Conservation (phyloP, 257 asterid genomes). For the Rauvolfia tetraphylla region DNA sequence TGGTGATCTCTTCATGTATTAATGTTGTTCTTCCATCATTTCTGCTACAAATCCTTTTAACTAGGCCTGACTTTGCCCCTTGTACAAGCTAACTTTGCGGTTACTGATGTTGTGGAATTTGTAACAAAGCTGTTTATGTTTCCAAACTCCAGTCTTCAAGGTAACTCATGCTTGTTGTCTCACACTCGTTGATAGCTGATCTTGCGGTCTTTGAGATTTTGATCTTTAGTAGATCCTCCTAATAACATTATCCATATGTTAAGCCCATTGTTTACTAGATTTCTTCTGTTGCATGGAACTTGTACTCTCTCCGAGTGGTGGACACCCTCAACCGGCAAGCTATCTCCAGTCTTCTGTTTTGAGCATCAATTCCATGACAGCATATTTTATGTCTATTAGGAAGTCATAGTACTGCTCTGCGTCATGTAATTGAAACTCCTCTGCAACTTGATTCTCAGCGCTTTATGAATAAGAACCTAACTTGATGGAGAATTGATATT, state of each 20-base stretch:
- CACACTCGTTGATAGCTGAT: conserved; percentile 6
- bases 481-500: neutral
- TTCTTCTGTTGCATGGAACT: neutral
- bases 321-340: neutral
- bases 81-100: conserved; percentile 26
- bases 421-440: neutral
- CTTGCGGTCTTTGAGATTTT: conserved; percentile 23
- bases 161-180: conserved; percentile 7
- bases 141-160: conserved; percentile 4
- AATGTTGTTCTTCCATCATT: conserved; percentile 3
- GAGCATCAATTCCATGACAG: neutral
- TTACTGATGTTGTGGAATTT: conserved; percentile 11
- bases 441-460: neutral
- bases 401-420: no score
- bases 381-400: neutral
- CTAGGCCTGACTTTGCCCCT: conserved; percentile 7
- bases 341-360: neutral
- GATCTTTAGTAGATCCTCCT: conserved; percentile 24
- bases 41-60: conserved; percentile 5
- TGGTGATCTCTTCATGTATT: conserved; percentile 10
- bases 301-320: neutral
- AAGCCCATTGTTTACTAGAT: neutral
- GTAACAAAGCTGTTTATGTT: conserved; percentile 5
- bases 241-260: conserved; percentile 1
- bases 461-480: neutral